phyloP scores from a whole-genome alignment of 2,329 filamentous ascomycete genomes.

The Alternaria triticimaculans region DNA sequence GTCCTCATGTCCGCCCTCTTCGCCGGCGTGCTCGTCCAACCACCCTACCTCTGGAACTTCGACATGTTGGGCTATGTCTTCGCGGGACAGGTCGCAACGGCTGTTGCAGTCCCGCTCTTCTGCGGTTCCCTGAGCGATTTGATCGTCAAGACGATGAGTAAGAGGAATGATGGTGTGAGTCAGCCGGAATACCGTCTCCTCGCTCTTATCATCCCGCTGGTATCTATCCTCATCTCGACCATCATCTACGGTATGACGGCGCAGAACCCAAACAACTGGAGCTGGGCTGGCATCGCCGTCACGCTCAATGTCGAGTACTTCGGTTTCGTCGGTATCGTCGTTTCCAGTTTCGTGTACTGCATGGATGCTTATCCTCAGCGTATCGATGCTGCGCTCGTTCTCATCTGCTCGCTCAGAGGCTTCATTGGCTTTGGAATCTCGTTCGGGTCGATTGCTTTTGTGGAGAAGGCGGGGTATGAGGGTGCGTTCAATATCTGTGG shows the following conservation, averaged over 20 bases:
- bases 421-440: conserved; percentile 20
- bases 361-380: conserved; percentile 20
- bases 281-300: conserved; percentile 17
- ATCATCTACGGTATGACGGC: conserved; percentile 16
- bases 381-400: conserved; percentile 15
- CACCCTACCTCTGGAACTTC: conserved; percentile 16
- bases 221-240: conserved; percentile 11
- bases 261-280: conserved; percentile 9
- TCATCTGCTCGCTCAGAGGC: conserved; percentile 17
- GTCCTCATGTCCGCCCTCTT: conserved; percentile 20
- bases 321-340: conserved; percentile 13
- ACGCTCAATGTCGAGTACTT: conserved; percentile 18
- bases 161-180: conserved; percentile 4
- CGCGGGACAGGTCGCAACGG: conserved; percentile 11
- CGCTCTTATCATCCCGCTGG: conserved; percentile 10
- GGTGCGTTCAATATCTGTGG: conserved; percentile 18
- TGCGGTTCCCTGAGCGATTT: conserved; percentile 13
- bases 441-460: conserved; percentile 11
- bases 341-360: conserved; percentile 15
- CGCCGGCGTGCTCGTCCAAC: conserved; percentile 11
- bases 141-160: conserved; percentile 8
- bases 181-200: conserved; percentile 14
- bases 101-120: conserved; percentile 15
- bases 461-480: conserved; percentile 10
- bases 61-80: conserved; percentile 17